A percentile compares a stretch with the other conserved stretches of the same genome.
Conservation (phyloP, 2,329 filamentous ascomycete genomes). For the Paradendryphiella salina region DNA sequence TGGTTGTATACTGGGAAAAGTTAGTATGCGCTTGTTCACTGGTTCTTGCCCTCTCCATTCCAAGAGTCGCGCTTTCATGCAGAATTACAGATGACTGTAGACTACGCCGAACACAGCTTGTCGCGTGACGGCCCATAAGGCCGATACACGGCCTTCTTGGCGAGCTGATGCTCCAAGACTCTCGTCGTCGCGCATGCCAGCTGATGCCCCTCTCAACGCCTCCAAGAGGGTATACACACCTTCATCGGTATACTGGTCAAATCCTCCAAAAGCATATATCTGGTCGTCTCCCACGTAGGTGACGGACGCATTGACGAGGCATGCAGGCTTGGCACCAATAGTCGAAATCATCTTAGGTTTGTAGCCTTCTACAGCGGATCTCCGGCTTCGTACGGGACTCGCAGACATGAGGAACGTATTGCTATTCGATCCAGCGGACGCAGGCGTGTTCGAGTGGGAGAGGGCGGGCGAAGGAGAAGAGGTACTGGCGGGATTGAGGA, state of each 20-base stretch:
- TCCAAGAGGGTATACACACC: constrained; percentile 48
- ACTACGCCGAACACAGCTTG: too few relatives aligned
- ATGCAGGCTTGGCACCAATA: constrained; percentile 73
- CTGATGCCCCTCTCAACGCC: too few relatives aligned
- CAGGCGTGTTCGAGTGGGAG: constrained; percentile 48
- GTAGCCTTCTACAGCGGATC: constrained; percentile 70
- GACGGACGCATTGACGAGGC: constrained; percentile 95
- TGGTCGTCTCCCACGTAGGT: constrained; percentile 98
- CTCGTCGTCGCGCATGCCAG: too few relatives aligned
- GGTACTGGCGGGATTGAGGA: constrained; percentile 31
- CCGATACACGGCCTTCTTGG: neutral
- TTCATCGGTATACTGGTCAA: constrained; percentile 98
- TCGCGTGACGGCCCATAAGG: neutral
- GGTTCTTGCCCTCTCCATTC: neutral
- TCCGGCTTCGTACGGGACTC: constrained; percentile 60
- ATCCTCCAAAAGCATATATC: constrained; percentile 97
- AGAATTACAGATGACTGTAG: too few relatives aligned
- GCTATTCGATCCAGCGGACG: constrained; percentile 62
- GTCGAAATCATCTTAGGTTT: constrained; percentile 75
- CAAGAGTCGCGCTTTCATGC: too few relatives aligned
- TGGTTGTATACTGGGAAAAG: constrained; percentile 79
- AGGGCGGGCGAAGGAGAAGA: constrained; percentile 50
- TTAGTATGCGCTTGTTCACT: constrained; percentile 3
- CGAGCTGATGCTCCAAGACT: neutral
- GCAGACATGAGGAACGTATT: constrained; percentile 89